phyloP scores from a whole-genome alignment of 352 stramenopile species.

The Globisporangium paroecandrum region DNA sequence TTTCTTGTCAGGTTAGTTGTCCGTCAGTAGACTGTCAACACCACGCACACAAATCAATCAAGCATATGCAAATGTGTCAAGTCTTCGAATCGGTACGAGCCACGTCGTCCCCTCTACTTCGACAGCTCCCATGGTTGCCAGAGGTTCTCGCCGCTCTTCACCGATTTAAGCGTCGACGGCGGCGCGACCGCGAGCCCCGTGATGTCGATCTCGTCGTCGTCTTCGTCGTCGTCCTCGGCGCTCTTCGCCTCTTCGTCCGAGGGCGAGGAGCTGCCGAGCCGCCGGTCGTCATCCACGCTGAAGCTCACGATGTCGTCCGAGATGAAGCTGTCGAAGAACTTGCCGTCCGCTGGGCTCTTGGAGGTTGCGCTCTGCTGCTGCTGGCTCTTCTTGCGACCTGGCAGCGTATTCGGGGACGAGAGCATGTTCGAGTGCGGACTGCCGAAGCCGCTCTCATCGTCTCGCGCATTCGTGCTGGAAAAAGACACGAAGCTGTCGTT shows the following conservation, averaged over 20 bases:
- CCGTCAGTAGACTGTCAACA: background rate
- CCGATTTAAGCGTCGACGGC: conserved; percentile 27
- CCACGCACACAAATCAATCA: background rate
- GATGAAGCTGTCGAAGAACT: conserved; percentile 41
- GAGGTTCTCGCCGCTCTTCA: conserved; percentile 41
- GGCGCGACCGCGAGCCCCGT: conserved; percentile 54
- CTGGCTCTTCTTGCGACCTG: conserved; percentile 10
- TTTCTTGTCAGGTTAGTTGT: background rate
- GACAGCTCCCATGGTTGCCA: conserved; percentile 80
- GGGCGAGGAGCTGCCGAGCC: conserved; percentile 23
- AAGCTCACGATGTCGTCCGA: conserved; percentile 32
- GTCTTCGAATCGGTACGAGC: background rate
- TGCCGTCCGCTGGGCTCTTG: conserved; percentile 10
- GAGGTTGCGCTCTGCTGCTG: conserved; percentile 12
- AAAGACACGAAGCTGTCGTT: conserved; percentile 22
- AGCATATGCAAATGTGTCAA: background rate
- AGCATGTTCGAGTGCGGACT: conserved; percentile 21
- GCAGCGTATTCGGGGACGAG: conserved; percentile 16
- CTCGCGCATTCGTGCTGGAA: conserved; percentile 9
- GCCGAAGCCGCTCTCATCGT: background rate
- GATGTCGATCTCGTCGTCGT: conserved; percentile 67
- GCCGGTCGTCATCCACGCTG: conserved; percentile 27
- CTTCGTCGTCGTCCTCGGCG: conserved; percentile 34
- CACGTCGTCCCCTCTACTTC: background rate
- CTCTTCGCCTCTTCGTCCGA: conserved; percentile 44